Base-by-base conservation (phyloP, 768 basidiomycete species). In the Xerocomus potaroensis region DNA sequence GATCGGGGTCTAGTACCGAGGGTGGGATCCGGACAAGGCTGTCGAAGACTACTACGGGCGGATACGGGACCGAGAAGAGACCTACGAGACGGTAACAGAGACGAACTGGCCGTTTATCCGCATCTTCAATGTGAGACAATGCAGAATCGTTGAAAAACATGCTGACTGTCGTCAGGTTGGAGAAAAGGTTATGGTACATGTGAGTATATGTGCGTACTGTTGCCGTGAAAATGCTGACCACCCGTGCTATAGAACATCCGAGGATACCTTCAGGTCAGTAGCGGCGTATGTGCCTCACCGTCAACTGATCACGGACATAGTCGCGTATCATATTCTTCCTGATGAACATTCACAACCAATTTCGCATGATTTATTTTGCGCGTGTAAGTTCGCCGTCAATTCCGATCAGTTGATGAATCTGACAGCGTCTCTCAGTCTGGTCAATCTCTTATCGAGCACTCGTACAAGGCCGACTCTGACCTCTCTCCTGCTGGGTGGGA, bases 261-360 rank as follows among this genome's bases (percentile, higher is more conserved):
- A 65, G 92, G 92, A 45, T 95, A 95, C 59, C 72, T 95, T 3
- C 89, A 91, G 68, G 87, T 86, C 49, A 29, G 71, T 51, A n/a
- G 24, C 14, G 24, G 22, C 31, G 11, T n/a, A 30, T 27, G 14
- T 16, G 26, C 18, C 23, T 15, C 15, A 11, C 35, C 24, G 16
- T 1, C 41, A 18, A 36, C 48, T 56, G 7, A 55, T 42, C 39
- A 33, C 43, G 1, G 31, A 41, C 57, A 14, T 67, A 98, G 84
- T 91, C 91, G 2, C 74, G 95, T 49, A 93, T 97, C 49, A 90
- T 98, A 21, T 99, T 98, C 76, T 98, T 96, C 76, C 74, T 99
- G 36, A 98, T 98, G 96, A 99, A 99, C 65, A 97, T 99, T 39
- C 95, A 99, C 69, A 97, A 93, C 60, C 77, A 79, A 52, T 88